Base-by-base conservation (phyloP, 1,139 yeast species). In the Arxiozyma slooffiae region DNA sequence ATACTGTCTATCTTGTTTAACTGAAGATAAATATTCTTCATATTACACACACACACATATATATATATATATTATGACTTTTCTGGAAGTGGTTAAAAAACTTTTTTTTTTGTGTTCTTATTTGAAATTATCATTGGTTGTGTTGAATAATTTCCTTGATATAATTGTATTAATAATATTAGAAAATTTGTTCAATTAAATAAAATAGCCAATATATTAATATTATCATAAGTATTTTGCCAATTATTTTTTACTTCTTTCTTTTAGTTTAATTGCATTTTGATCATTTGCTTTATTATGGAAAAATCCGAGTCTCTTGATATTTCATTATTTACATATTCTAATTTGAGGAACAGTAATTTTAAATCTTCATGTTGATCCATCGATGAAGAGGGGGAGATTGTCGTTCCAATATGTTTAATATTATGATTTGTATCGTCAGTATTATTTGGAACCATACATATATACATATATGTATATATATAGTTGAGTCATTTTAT, bases 151-250 rank as follows among this genome's bases (percentile, higher is more conserved):
- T 46, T 38, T 21, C 30, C 48, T n/a, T 46, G 48, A 24, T 46
- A 46, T 36, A 21, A 23, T 23, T 38, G 44, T 20, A 18, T 39
- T 18, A 39, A 17, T 8, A 17, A 22, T 16, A 37, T 14, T n/a
- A 7, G 30, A 21, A 39, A 38, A 9, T 20, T 18, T 17, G 38
- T 16, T 39, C 43, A 42, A 30, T 34, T 11, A 17, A 41, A 20
- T 20, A 38, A 26, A n/a, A 16, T 8, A 14, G 43, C 11, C 7
- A 46, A 23, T 24, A 11, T 39, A 4, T 20, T 44, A 4, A 53
- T 43, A 39, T 48, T 22, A 36, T 22, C 18, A 71, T 50, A 14
- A 66, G 68, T 38, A 70, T 54, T 1, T 71, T 69, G 49, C 62
- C 67, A 45, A n/a, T 58, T 61, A 30, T 2, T 5, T 22, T n/a